Conservation (phyloP, 2,329 filamentous ascomycete genomes). For the Talaromyces sp. region DNA sequence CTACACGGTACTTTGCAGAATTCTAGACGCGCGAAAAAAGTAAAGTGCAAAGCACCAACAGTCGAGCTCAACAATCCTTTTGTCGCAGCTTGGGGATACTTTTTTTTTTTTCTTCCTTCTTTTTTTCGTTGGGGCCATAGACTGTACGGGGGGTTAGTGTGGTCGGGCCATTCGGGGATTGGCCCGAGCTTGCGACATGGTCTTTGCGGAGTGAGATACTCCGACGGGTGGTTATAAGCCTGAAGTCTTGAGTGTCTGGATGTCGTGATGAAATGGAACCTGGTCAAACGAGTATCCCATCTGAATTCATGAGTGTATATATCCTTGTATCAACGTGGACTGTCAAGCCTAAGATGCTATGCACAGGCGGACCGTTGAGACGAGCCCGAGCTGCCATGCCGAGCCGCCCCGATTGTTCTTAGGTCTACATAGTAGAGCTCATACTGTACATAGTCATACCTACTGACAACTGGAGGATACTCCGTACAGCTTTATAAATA, state of each 20-base stretch:
- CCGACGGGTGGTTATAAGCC: background rate
- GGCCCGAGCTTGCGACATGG: background rate
- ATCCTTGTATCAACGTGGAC: background rate
- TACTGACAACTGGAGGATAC: too few relatives aligned
- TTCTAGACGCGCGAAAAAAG: background rate
- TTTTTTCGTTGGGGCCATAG: slow-evolving; percentile 3
- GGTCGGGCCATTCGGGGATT: background rate
- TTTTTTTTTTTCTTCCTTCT: background rate
- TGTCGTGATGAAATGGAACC: background rate
- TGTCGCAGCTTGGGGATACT: slow-evolving; percentile 4
- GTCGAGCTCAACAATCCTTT: slow-evolving; percentile 1
- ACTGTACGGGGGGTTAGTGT: background rate
- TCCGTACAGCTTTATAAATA: background rate
- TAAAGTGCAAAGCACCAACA: background rate
- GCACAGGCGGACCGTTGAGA: background rate
- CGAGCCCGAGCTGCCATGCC: background rate
- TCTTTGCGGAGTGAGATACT: slow-evolving; percentile 5
- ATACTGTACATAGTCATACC: background rate
- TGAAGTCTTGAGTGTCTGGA: background rate
- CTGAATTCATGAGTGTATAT: background rate
- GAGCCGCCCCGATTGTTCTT: slow-evolving; percentile 9
- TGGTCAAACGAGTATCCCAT: background rate
- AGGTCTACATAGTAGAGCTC: slow-evolving; percentile 10
- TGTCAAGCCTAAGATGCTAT: too few relatives aligned
- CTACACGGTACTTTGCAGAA: slow-evolving; percentile 8